These are phyloP conservation scores for Leccinellum luteum DNA, from an alignment of 768 basidiomycete species.

Conservation along the genomic window DNA sequence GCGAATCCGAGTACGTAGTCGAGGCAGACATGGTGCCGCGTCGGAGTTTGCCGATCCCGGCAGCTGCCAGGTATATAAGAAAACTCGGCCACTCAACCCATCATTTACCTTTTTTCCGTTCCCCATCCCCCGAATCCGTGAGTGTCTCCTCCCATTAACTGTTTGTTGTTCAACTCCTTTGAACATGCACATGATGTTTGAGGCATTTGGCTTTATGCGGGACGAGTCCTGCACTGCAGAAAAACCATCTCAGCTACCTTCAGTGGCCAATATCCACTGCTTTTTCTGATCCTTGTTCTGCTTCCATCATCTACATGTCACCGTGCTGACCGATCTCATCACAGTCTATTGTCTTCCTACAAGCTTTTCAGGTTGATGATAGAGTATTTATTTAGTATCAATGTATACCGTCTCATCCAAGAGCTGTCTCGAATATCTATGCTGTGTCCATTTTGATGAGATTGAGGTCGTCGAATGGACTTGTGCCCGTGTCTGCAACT, in stretches of 20 bases:
- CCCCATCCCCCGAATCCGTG: not conserved
- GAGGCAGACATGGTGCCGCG: conserved; percentile 29
- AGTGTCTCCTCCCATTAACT: conserved; percentile 26
- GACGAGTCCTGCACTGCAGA: conserved; percentile 70
- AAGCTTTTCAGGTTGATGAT: not conserved
- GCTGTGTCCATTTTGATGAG: conserved; percentile 53
- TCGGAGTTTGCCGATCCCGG: conserved; percentile 29
- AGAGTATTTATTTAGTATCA: not conserved
- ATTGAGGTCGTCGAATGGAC: conserved; percentile 41
- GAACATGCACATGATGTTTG: conserved; percentile 64
- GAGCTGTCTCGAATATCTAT: not conserved
- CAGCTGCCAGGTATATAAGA: conserved; percentile 23
- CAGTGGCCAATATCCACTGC: conserved; percentile 50
- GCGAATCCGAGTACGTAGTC: conserved; percentile 31
- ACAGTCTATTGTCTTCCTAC: conserved; percentile 9
- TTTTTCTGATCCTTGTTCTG: conserved; percentile 38
- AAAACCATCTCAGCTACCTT: conserved; percentile 89
- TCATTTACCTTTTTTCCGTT: not conserved
- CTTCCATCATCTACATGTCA: not conserved
- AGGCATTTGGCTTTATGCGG: conserved; percentile 93
- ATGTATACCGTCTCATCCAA: not conserved
- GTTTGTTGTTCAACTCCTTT: conserved; percentile 37
- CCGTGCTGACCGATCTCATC: conserved; percentile 26
- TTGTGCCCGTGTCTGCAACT: conserved; percentile 37
- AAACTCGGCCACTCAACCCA: not conserved